Evolutionary conservation across 2,329 filamentous ascomycete species (phyloP).

Genomic region (Stagonosporopsis tanaceti): DNA sequence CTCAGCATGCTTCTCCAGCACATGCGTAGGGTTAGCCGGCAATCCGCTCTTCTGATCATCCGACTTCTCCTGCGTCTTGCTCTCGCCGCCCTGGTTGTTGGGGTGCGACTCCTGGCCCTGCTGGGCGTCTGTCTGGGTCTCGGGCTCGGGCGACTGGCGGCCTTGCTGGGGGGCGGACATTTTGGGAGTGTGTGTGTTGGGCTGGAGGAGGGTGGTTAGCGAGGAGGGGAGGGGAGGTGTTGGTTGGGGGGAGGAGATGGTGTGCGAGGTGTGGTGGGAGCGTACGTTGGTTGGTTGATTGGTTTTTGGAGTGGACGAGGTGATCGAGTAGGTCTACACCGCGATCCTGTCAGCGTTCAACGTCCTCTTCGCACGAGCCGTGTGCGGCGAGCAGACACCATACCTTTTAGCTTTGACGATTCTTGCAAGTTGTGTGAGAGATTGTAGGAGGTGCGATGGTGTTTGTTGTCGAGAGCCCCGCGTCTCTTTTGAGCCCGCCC

Average conservation of each 20-base stretch:
- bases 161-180: constrained; percentile 74
- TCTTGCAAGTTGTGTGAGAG: background rate
- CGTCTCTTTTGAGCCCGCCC: constrained; percentile 20
- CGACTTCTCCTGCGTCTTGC: constrained; percentile 51
- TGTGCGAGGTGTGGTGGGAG: no score
- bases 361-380: no score
- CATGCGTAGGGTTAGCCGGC: constrained; percentile 71
- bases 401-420: background rate
- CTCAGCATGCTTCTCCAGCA: constrained; percentile 67
- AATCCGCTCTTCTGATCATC: constrained; percentile 53
- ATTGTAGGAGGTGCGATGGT: constrained; percentile 5
- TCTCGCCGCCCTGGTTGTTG: constrained; percentile 58
- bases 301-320: no score
- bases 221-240: no score
- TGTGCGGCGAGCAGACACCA: background rate
- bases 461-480: constrained; percentile 8
- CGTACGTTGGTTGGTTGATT: no score
- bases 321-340: no score
- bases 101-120: constrained; percentile 59
- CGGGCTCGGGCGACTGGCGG: constrained; percentile 79
- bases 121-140: constrained; percentile 72
- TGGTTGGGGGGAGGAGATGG: no score
- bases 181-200: constrained; percentile 36
- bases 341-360: no score
- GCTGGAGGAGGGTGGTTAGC: background rate